Evolutionary conservation across 176 grass and related monocot genomes (phyloP), one percentile per base, ranked within the genome.

Genomic region (Eragrostis nindensis): DNA sequence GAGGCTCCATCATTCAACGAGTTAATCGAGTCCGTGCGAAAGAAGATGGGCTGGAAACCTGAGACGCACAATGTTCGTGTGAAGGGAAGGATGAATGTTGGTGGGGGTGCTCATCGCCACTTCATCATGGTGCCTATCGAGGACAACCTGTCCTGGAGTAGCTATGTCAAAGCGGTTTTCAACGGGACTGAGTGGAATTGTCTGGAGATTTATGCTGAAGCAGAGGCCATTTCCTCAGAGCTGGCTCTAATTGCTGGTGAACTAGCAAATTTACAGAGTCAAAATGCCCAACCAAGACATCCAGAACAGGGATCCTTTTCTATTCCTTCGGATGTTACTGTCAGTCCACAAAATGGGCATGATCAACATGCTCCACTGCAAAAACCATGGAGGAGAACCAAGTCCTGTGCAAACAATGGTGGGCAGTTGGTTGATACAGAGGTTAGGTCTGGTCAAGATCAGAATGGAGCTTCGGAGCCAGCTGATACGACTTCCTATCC

Each of bases 131-230:
- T 79, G 45, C 83, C 83, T 44, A 45, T 79, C 1, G 3, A 71
- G 0, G 57, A 79, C 3, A 56, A 79, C 1, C 65, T 85, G 75
- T 79, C 83, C 11, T 85, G 75, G 75, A 79, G 67, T 64, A 85
- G 69, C 83, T 85, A 85, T 72, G 83, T 85, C 32, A 85, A 85
- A n/a, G 83, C 83, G 19, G 75, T 85, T 85, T 85, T 85, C 75
- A 85, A 79, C 3, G 75, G 83, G 55, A 85, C 56, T 7, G 83
- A 85, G 36, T 85, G 83, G 83, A 79, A 85, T 71, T 79, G 75
- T 61, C 67, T 85, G 18, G 83, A 85, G 32, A 77, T 85, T 72
- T 85, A 72, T 85, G 83, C 79, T 55, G 75, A 85, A 77, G 46
- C 36, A 63, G 75, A 79, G 68, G 13, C 5, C 5, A 71, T 65